Base-by-base conservation (phyloP, 2,329 filamentous ascomycete genomes). In the Xylariomycetidae sp. region DNA sequence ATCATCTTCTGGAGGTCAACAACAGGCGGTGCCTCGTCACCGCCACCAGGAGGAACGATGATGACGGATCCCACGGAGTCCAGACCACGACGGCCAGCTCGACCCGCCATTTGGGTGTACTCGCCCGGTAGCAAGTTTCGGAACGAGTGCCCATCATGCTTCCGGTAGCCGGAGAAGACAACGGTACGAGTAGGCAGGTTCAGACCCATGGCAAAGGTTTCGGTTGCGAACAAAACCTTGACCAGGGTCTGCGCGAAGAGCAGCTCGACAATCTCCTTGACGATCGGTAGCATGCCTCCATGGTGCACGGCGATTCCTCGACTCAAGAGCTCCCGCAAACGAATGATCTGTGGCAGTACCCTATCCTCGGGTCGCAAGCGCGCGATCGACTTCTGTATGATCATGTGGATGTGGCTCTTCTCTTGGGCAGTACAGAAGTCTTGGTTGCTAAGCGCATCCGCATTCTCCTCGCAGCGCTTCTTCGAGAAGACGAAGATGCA, bases 401-500 rank as follows among this genome's bases (percentile, higher is more conserved):
- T 90, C 85, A 96, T 95, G 57, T 98, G 90, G 37, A 94, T 93
- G 28, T 86, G 82, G 49, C 92, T 98, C 72, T 95, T 96, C 63
- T 98, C 92, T 3, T 81, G 74, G 1, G 89, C 87, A 5, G 84
- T 95, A 56, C 85, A 93, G 53, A 94, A 96, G 54, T 98, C 92
- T 46, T 95, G 82, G 53, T 95, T 96, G 41, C 85, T 90, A 15
- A 98, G 69, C 0, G 92, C 90, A 56, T 95, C 87, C 1, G 92
- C 92, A 56, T 96, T 98, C 55, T 96, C 88, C 59, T 98, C 92
- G 51, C 92, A 96, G 32, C 92, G 74, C 61, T 92, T 95, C 65
- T 96, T 98, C 3, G 92, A 98, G 60, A 98, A 98, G 35, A 98
- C 90, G 54, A 98, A 98, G 46, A 98, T 94, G 57, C 90, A 96